Conservation (phyloP, 306 rosid genomes). For the Trifolium dubium region DNA sequence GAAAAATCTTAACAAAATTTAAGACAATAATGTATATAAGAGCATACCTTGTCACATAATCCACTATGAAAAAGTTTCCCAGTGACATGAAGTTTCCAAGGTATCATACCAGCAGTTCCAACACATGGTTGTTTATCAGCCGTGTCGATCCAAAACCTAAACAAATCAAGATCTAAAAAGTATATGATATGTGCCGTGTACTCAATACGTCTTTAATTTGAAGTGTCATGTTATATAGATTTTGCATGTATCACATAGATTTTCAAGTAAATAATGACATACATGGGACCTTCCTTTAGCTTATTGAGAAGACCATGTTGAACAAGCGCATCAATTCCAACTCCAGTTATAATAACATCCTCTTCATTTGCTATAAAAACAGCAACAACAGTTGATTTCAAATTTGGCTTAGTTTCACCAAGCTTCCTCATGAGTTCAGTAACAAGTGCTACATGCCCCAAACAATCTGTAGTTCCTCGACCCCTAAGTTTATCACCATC, state of each 20-base stretch:
- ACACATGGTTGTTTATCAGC: constrained; percentile 94
- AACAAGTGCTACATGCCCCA: constrained; percentile 91
- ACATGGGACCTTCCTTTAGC: constrained; percentile 85
- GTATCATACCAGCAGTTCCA: constrained; percentile 91
- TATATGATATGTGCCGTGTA: no score
- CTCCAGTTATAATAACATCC: constrained; percentile 73
- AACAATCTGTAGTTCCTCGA: constrained; percentile 96
- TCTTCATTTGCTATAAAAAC: constrained; percentile 92
- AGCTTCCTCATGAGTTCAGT: constrained; percentile 85
- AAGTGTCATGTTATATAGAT: no score
- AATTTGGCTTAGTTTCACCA: constrained; percentile 63
- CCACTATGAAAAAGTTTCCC: constrained; percentile 96
- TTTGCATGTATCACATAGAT: background rate
- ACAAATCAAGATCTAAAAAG: background rate
- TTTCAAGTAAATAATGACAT: constrained; percentile 41
- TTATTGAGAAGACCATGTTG: constrained; percentile 73
- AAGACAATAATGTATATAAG: background rate
- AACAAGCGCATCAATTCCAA: constrained; percentile 85
- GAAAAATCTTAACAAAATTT: constrained; percentile 13
- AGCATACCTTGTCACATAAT: constrained; percentile 68
- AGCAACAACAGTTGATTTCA: constrained; percentile 83
- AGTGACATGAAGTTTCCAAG: constrained; percentile 79
- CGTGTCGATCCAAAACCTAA: constrained; percentile 88
- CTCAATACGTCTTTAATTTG: no score
- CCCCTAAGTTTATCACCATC: constrained; percentile 89